Base-by-base conservation (phyloP, 2,329 filamentous ascomycete genomes). In the Hymenoscyphus linearis region DNA sequence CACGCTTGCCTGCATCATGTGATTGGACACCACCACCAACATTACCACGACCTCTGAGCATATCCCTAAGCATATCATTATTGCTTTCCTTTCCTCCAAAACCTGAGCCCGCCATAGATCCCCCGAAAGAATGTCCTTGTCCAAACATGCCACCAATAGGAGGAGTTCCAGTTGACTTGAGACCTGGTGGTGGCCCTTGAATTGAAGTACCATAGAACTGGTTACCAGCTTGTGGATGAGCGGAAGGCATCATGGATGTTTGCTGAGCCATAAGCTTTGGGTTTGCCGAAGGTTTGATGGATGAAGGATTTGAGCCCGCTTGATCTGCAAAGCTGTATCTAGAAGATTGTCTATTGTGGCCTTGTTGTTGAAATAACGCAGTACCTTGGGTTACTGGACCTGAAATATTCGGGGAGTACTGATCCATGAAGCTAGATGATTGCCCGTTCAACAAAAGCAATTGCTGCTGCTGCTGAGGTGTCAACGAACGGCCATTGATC, bases 101-200 rank as follows among this genome's bases (percentile, higher is more conserved):
- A 82, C 75, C 58, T 22, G 70, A 64, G 62, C 82, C 80, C 62
- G 81, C 79, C 65, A 80, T 77, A n/a, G 83, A 80, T 64, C 84
- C 88, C 52, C 90, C 90, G 73, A 96, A 97, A 10, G 85, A 85
- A 73, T 95, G 90, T 55, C 89, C 88, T 75, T 97, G 92, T 34
- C 91, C 90, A 75, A 97, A 98, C 84, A 97, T 95, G 59, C 85
- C 86, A 57, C 86, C 85, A 66, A 90, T 92, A 16, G 95, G 93
- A 61, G 95, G 93, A 18, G 93, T 98, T 50, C 92, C 91, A 2
- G 93, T 93, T 25, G 93, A 96, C 78, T 99, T 99, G 31, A 99
- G 81, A 10, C 95, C 95, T 0, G 95, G 96, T 62, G 95, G 95
- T 31, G 96, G 95, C 3, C 93, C 93, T 70, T 96, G 91, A 71